Conservation (phyloP, 306 rosid species). For the Arachis hypogaea region DNA sequence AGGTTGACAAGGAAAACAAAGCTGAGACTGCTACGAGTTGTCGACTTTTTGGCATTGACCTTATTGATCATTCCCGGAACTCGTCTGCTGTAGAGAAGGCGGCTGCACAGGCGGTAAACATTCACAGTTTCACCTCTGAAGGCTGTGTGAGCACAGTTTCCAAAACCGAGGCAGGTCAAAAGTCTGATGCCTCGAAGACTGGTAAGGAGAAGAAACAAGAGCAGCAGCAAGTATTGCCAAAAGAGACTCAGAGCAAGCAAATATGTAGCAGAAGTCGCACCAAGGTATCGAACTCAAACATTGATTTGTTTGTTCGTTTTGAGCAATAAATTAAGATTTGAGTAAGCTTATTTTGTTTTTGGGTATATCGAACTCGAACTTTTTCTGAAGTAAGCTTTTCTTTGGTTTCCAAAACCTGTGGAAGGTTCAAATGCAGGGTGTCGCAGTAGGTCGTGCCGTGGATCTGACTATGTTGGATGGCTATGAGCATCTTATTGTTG, state of each 20-base stretch:
- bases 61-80: constrained; percentile 52
- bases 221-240: constrained; percentile 47
- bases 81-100: constrained; percentile 47
- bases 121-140: constrained; percentile 44
- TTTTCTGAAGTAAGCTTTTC: constrained; percentile 29
- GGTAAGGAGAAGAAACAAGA: constrained; percentile 55
- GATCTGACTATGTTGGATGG: constrained; percentile 83
- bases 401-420: constrained; percentile 37
- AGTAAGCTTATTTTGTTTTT: too few species aligned
- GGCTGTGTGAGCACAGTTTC: constrained; percentile 49
- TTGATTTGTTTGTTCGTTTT: constrained; percentile 1
- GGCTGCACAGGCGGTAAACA: constrained; percentile 35
- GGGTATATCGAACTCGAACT: too few species aligned
- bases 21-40: constrained; percentile 59
- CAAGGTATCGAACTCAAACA: constrained; percentile 58
- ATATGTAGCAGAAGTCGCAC: constrained; percentile 77
- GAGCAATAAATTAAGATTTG: not conserved
- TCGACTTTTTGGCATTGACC: constrained; percentile 77
- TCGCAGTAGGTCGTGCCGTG: constrained; percentile 95
- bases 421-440: constrained; percentile 97
- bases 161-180: constrained; percentile 56
- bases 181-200: constrained; percentile 56
- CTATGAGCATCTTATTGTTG: constrained; percentile 74
- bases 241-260: constrained; percentile 72
- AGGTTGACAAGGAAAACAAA: constrained; percentile 65